Conservation (phyloP, 352 stramenopile genomes). For the Phytopythium helicoides region DNA sequence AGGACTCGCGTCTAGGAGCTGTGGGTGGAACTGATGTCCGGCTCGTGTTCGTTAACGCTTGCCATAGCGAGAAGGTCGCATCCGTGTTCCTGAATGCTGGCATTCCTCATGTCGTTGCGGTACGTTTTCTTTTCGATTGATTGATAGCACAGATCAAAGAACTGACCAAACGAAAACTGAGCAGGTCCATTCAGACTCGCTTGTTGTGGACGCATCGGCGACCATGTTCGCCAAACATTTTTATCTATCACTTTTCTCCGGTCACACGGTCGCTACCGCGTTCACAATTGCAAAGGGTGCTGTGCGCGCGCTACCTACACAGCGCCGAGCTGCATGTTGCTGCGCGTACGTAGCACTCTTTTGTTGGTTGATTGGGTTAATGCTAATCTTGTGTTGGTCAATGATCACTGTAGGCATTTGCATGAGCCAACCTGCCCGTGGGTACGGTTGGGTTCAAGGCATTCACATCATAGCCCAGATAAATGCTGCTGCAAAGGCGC, state of each 20-base stretch:
- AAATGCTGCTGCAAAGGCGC: slow-evolving; percentile 78
- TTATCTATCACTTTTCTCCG: slow-evolving; percentile 77
- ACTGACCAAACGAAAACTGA: too few species aligned
- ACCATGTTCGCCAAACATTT: slow-evolving; percentile 88
- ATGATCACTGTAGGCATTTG: slow-evolving; percentile 41
- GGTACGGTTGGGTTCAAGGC: slow-evolving; percentile 56
- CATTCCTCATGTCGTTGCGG: slow-evolving; percentile 90
- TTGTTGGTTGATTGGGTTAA: not conserved
- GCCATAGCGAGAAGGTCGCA: slow-evolving; percentile 84
- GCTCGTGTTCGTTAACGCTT: slow-evolving; percentile 84
- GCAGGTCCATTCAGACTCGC: slow-evolving; percentile 71
- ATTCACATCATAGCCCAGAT: slow-evolving; percentile 64
- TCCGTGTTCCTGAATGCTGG: slow-evolving; percentile 87
- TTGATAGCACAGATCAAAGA: too few species aligned
- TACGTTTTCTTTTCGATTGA: slow-evolving; percentile 16
- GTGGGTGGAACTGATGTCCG: slow-evolving; percentile 26
- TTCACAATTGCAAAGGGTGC: slow-evolving; percentile 79
- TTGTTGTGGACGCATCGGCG: slow-evolving; percentile 68
- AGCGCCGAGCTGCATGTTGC: slow-evolving; percentile 63
- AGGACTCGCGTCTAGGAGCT: slow-evolving; percentile 1
- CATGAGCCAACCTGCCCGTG: slow-evolving; percentile 71
- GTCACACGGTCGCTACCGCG: slow-evolving; percentile 58
- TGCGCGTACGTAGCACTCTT: slow-evolving; percentile 53
- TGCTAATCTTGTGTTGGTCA: not conserved
- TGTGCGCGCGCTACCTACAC: slow-evolving; percentile 57